phyloP scores from a whole-genome alignment of 345 rosid genomes.

The Cardiospermum halicacabum region DNA sequence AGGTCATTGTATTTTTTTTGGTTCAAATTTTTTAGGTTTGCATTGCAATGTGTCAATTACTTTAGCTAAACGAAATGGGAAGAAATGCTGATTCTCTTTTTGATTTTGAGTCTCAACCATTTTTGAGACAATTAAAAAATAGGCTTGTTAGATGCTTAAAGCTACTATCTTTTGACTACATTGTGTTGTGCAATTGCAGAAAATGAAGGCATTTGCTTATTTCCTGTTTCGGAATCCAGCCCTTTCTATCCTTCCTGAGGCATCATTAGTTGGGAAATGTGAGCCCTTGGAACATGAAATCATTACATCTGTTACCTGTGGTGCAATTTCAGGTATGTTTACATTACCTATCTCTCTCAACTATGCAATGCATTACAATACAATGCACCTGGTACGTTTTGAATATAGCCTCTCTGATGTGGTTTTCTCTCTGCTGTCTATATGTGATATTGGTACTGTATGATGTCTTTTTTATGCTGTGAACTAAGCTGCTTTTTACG shows the following conservation, averaged over 20 bases:
- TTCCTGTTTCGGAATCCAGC: slow-evolving; percentile 77
- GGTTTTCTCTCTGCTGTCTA: not conserved
- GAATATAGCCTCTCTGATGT: too few species aligned
- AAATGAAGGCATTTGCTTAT: slow-evolving; percentile 74
- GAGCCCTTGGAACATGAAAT: slow-evolving; percentile 70
- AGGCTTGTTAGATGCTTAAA: not conserved
- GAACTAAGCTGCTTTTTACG: not conserved
- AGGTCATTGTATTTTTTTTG: slow-evolving; percentile 37
- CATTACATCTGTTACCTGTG: slow-evolving; percentile 75
- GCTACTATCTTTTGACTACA: slow-evolving; percentile 3
- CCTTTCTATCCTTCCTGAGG: slow-evolving; percentile 55
- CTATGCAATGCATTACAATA: not conserved
- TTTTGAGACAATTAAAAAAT: not conserved
- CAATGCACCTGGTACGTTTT: not conserved
- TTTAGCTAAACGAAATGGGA: not conserved
- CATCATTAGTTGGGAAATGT: slow-evolving; percentile 34
- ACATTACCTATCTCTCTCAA: not conserved
- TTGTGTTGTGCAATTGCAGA: slow-evolving; percentile 36
- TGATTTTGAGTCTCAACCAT: not conserved
- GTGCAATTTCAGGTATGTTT: slow-evolving; percentile 71
- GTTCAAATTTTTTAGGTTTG: not conserved
- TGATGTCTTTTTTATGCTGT: not conserved
- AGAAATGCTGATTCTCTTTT: not conserved
- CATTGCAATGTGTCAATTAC: not conserved
- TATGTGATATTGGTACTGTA: too few species aligned